phyloP scores from a whole-genome alignment of 352 stramenopile species.

The Pythium folliculosum region DNA sequence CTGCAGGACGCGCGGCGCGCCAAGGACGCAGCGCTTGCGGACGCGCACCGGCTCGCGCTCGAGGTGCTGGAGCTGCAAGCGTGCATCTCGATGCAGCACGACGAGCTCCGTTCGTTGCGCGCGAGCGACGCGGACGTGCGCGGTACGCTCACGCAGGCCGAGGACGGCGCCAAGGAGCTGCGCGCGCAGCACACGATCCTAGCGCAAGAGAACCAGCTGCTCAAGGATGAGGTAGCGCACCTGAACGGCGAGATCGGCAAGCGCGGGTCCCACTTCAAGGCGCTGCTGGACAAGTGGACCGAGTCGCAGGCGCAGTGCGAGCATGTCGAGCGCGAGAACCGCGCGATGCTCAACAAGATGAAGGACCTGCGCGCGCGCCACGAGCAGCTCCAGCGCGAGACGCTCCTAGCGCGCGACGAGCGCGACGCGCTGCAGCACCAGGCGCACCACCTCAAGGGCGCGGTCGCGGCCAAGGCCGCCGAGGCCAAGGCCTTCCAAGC shows the following conservation, averaged over 20 bases:
- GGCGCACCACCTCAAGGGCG: slow-evolving; percentile 70
- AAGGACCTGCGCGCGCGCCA: slow-evolving; percentile 42
- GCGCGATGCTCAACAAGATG: slow-evolving; percentile 54
- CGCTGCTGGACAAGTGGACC: slow-evolving; percentile 75
- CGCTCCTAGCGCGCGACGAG: slow-evolving; percentile 55
- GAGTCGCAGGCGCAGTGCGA: slow-evolving; percentile 65
- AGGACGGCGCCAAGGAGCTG: slow-evolving; percentile 48
- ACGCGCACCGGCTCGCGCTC: slow-evolving; percentile 56
- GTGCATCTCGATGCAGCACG: slow-evolving; percentile 76
- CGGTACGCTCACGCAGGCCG: slow-evolving; percentile 40
- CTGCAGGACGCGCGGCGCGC: slow-evolving; percentile 53
- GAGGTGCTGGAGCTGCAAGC: slow-evolving; percentile 74
- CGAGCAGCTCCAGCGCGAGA: slow-evolving; percentile 40
- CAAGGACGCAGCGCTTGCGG: slow-evolving; percentile 57
- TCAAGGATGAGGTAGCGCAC: slow-evolving; percentile 55
- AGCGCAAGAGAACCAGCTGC: slow-evolving; percentile 52
- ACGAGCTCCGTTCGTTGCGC: slow-evolving; percentile 61
- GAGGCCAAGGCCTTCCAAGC: slow-evolving; percentile 75
- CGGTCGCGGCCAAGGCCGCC: slow-evolving; percentile 66
- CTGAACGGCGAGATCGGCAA: slow-evolving; percentile 59
- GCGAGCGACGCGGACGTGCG: slow-evolving; percentile 40
- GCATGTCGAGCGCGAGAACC: slow-evolving; percentile 54
- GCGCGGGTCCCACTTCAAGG: slow-evolving; percentile 56
- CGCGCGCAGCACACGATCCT: slow-evolving; percentile 50
- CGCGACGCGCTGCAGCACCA: slow-evolving; percentile 67